A percentile compares a stretch with the other conserved stretches of the same genome.
Evolutionary conservation across 208 protist genomes (phyloP).

Genomic region (Angomonas ambiguus): DNA sequence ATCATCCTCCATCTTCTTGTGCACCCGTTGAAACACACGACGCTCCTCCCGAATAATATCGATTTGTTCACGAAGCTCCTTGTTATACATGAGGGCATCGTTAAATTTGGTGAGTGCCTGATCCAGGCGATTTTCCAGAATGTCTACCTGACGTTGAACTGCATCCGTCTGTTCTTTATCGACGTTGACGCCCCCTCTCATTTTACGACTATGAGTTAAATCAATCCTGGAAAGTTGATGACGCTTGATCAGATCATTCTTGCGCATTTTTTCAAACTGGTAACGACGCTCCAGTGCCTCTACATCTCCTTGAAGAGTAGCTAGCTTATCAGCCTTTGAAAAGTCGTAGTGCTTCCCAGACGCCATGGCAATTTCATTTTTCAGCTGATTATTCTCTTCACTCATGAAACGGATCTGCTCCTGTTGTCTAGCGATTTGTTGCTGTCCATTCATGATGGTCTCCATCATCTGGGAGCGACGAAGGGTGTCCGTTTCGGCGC

Average conservation of each 20-base stretch:
- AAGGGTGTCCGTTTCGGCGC: slow-evolving; percentile 19
- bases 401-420: slow-evolving; percentile 68
- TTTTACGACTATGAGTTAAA: slow-evolving; percentile 76
- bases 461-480: slow-evolving; percentile 65
- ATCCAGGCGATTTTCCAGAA: slow-evolving; percentile 95
- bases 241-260: slow-evolving; percentile 84
- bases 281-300: slow-evolving; percentile 84
- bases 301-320: slow-evolving; percentile 77
- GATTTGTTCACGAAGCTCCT: slow-evolving; percentile 93
- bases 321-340: slow-evolving; percentile 85
- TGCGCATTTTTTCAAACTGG: slow-evolving; percentile 90
- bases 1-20: slow-evolving; percentile 94
- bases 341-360: slow-evolving; percentile 77
- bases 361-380: slow-evolving; percentile 78
- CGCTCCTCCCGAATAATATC: slow-evolving; percentile 95
- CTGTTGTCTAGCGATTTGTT: slow-evolving; percentile 62
- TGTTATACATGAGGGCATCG: slow-evolving; percentile 93
- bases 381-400: slow-evolving; percentile 85
- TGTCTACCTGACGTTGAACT: slow-evolving; percentile 90
- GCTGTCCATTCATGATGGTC: slow-evolving; percentile 49
- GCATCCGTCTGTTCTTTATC: slow-evolving; percentile 87
- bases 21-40: slow-evolving; percentile 95
- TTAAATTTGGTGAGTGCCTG: slow-evolving; percentile 96
- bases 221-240: slow-evolving; percentile 85
- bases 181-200: slow-evolving; percentile 88